phyloP scores from a whole-genome alignment of 805 yeast species.

The Yamadazyma akitaensis region DNA sequence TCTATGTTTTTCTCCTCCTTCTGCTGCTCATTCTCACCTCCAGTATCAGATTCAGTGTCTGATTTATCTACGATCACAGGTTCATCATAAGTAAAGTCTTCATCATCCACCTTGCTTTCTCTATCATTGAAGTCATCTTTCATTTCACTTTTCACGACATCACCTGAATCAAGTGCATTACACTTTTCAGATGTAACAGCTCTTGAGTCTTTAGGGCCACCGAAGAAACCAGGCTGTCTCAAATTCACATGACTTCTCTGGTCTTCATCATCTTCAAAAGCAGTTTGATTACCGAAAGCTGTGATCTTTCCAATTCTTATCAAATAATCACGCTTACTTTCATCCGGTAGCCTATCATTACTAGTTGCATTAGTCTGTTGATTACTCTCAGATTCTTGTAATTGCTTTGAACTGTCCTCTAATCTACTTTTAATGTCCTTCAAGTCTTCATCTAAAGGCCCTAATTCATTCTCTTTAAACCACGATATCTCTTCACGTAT shows the following conservation, averaged over 20 bases:
- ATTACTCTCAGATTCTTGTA: constrained; percentile 23
- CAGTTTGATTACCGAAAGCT: constrained; percentile 76
- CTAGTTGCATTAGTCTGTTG: constrained; percentile 13
- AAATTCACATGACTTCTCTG: constrained; percentile 42
- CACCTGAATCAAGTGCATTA: neutral
- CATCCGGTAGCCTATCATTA: constrained; percentile 55
- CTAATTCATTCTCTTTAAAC: constrained; percentile 49
- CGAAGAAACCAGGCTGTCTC: constrained; percentile 48
- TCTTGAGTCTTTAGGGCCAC: neutral
- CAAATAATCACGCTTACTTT: constrained; percentile 73
- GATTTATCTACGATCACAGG: constrained; percentile 2
- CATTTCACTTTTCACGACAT: neutral
- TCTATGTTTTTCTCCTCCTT: constrained; percentile 12
- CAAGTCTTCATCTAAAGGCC: constrained; percentile 56
- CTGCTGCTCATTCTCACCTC: neutral
- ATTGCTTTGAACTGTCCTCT: constrained; percentile 34
- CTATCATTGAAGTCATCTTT: neutral
- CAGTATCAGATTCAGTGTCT: constrained; percentile 14
- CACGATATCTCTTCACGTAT: constrained; percentile 52
- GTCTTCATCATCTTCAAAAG: constrained; percentile 46
- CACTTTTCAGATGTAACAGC: neutral
- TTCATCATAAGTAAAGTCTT: constrained; percentile 2
- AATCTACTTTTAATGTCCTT: constrained; percentile 46
- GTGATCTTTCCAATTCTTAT: constrained; percentile 90
- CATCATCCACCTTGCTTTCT: neutral